Evolutionary conservation across 352 stramenopile genomes (phyloP).

Genomic region (Thalassiosira hispida): DNA sequence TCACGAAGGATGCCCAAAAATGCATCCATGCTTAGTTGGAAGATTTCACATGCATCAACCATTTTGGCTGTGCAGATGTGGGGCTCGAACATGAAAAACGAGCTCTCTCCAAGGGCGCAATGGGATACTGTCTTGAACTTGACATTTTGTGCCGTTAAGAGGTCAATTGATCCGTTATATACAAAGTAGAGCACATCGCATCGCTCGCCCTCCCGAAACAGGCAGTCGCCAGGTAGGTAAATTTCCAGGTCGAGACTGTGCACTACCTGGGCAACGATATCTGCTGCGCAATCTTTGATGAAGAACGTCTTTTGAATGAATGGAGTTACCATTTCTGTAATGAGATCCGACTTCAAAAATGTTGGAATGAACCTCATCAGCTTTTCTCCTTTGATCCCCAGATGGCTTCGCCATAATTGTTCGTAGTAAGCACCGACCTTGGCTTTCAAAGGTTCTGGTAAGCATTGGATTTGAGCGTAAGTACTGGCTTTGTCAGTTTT

Average conservation of each 20-base stretch:
- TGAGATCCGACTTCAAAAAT: conserved; percentile 55
- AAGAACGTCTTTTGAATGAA: conserved; percentile 62
- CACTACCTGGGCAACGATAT: conserved; percentile 56
- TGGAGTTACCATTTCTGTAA: conserved; percentile 48
- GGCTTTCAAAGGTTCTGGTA: conserved; percentile 51
- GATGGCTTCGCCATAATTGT: conserved; percentile 65
- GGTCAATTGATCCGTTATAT: conserved; percentile 53
- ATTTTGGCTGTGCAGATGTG: conserved; percentile 59
- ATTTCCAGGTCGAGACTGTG: conserved; percentile 57
- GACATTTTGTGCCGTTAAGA: conserved; percentile 59
- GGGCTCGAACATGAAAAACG: conserved; percentile 69
- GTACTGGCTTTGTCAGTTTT: conserved; percentile 60
- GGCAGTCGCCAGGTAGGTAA: conserved; percentile 55
- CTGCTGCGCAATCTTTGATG: conserved; percentile 52
- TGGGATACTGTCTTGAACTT: conserved; percentile 67
- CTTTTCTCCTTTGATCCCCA: conserved; percentile 59
- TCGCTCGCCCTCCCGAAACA: conserved; percentile 65
- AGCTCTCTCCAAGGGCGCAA: conserved; percentile 58
- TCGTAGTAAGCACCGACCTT: conserved; percentile 67
- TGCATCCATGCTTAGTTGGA: conserved; percentile 43
- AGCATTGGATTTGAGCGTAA: conserved; percentile 54
- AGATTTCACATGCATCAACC: conserved; percentile 56
- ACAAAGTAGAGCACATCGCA: conserved; percentile 58
- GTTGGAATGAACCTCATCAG: conserved; percentile 60
- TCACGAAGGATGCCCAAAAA: conserved; percentile 56